phyloP scores from a whole-genome alignment of 345 rosid genomes.

The Populus deltoides region DNA sequence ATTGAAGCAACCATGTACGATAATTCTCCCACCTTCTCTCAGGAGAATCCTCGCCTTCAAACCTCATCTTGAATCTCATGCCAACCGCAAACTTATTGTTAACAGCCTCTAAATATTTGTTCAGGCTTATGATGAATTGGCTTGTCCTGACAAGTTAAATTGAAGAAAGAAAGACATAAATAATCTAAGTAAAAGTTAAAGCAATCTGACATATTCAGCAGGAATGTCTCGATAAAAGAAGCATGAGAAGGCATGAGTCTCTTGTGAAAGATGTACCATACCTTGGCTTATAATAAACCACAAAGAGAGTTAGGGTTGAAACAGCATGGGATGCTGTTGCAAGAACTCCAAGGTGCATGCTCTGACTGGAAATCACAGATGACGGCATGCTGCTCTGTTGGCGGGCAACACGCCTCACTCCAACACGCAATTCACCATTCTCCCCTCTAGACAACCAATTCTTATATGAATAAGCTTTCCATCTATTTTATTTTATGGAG shows the following conservation, averaged over 20 bases:
- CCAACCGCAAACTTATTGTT: conserved; percentile 64
- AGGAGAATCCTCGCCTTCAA: conserved; percentile 91
- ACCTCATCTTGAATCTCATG: conserved; percentile 85
- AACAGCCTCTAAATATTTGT: conserved; percentile 73
- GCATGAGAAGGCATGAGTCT: too few species aligned
- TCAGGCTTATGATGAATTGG: conserved; percentile 80
- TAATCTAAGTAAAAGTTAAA: neutral
- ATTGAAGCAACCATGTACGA: neutral
- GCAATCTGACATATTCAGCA: neutral
- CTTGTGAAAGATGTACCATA: conserved; percentile 8
- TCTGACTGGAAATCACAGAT: conserved; percentile 89
- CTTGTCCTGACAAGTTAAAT: conserved; percentile 62
- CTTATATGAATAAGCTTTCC: neutral
- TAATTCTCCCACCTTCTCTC: conserved; percentile 61
- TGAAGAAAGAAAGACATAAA: neutral
- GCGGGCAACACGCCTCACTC: conserved; percentile 67
- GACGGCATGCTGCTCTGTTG: conserved; percentile 79
- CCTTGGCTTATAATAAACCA: conserved; percentile 92
- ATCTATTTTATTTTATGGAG: neutral
- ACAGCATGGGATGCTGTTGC: conserved; percentile 94
- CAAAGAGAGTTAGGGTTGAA: conserved; percentile 61
- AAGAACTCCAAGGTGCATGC: conserved; percentile 95
- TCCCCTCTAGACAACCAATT: conserved; percentile 49
- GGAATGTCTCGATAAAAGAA: neutral
- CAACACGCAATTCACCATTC: conserved; percentile 70